Evolutionary conservation across 805 yeast genomes (phyloP), one percentile per base, ranked within the genome.

Genomic region (Lachancea sp.): DNA sequence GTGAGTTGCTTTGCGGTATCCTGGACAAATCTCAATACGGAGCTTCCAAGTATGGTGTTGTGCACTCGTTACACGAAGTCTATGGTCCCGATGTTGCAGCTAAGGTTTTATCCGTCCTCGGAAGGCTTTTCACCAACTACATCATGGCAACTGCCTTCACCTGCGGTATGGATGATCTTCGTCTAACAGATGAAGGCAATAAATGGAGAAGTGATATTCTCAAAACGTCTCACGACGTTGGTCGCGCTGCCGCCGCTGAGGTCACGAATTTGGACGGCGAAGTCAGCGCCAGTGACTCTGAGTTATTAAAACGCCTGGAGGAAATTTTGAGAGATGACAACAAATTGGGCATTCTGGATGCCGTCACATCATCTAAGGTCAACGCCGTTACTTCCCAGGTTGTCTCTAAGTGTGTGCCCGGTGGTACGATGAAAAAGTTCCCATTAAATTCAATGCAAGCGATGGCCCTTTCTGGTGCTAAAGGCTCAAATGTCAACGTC

Each of bases 121-220:
- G 98, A 49, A 76, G 98, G 56, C 71, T 92, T 41, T 90, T 94
- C 68, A 94, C 99, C 17, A 87, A 85, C 63, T 92, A 87, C 64
- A 88, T 83, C 56, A 89, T 83, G 76, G 74, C 78, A 69, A 83
- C 86, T 43, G 97, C 96, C 1, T 85, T 92, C 60, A 92, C 98
- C 6, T 92, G 99, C 80, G 98, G 99, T 75, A 94, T 92, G 98
- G 99, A 92, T 63, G 99, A 92, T 69, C 72, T 92, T 63, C 78
- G 95, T 61, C 74, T 94, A 52, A 92, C 97, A 17, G 76, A 64
- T 3, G 95, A 86, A 53, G 99, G 99, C 60, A 89, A 94, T 62
- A 57, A 71, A 45, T 80, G 94, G 90, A 80, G 99, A 71, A 67
- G 68, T 11, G 94, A 87, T 45, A 84, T 92, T 46, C 72, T 94